Evolutionary conservation across 768 basidiomycete genomes (phyloP).

Genomic region (Myochromella boudieri): DNA sequence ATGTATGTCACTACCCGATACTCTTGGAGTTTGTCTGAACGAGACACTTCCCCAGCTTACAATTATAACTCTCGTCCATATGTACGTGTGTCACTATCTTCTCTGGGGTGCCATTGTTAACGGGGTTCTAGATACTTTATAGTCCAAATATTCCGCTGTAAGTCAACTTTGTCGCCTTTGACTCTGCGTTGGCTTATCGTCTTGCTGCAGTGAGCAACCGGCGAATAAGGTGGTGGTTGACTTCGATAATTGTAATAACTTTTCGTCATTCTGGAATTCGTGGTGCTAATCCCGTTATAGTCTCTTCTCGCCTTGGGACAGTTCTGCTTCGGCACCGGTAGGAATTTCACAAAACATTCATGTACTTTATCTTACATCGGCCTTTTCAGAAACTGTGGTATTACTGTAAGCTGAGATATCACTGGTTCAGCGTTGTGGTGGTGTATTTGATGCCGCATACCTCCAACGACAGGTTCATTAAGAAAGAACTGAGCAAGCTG

Average conservation of each 20-base stretch:
- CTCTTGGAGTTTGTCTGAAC: background rate
- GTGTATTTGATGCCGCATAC: constrained; percentile 22
- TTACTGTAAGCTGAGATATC: constrained; percentile 37
- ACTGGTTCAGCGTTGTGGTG: constrained; percentile 19
- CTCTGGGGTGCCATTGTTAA: background rate
- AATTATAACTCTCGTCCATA: constrained; percentile 31
- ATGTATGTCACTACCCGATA: constrained; percentile 14
- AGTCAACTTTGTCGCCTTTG: constrained; percentile 2
- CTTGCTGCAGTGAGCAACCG: constrained; percentile 28
- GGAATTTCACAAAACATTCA: background rate
- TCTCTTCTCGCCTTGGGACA: constrained; percentile 25
- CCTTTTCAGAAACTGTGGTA: constrained; percentile 33
- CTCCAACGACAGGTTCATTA: constrained; percentile 31
- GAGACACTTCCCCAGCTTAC: constrained; percentile 14
- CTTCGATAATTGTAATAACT: constrained; percentile 26
- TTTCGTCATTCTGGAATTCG: background rate
- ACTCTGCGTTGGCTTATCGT: background rate
- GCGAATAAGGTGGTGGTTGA: constrained; percentile 31
- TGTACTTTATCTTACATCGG: background rate
- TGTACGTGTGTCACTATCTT: constrained; percentile 17
- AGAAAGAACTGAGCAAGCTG: constrained; percentile 32
- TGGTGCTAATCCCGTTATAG: constrained; percentile 14
- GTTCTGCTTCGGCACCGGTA: constrained; percentile 38
- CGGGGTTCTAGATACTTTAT: constrained; percentile 29
- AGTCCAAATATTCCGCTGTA: constrained; percentile 29